These are phyloP conservation scores for Nicotiana attenuata DNA, from an alignment of 257 asterid species.

Conservation along the genomic window DNA sequence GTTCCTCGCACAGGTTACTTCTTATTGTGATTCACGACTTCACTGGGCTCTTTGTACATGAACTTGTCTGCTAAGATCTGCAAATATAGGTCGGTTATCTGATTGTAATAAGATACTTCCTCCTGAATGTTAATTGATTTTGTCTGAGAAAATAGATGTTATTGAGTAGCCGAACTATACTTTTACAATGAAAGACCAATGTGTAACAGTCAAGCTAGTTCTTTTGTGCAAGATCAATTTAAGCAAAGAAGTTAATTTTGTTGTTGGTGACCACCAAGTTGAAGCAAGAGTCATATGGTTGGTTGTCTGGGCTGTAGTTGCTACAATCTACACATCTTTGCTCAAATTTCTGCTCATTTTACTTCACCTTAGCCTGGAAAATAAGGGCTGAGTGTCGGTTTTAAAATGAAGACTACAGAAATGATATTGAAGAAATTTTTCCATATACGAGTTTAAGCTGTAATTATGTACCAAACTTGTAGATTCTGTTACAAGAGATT, in stretches of 20 bases:
- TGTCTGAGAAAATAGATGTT: background rate
- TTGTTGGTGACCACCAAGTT: background rate
- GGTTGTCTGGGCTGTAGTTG: background rate
- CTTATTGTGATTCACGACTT: background rate
- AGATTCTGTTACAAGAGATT: background rate
- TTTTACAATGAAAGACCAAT: background rate
- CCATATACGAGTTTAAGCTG: background rate
- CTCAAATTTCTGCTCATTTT: background rate
- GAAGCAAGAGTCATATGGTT: background rate
- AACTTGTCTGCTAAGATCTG: background rate
- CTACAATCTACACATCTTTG: background rate
- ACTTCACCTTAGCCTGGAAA: too few relatives aligned
- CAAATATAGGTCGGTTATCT: constrained; percentile 7
- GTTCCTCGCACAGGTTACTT: constrained; percentile 3
- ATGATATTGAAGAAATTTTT: background rate
- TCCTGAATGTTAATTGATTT: background rate
- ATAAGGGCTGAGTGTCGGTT: too few relatives aligned
- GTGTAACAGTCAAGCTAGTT: background rate
- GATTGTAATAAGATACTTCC: constrained; percentile 3
- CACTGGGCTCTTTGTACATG: constrained; percentile 3
- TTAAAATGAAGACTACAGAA: background rate
- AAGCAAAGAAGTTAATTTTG: background rate
- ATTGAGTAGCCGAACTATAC: background rate
- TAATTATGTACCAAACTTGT: background rate
- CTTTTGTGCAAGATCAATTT: background rate